These are phyloP conservation scores for Neurospora tetraspora DNA, from an alignment of 495 filamentous ascomycete genomes.

Conservation along the genomic window DNA sequence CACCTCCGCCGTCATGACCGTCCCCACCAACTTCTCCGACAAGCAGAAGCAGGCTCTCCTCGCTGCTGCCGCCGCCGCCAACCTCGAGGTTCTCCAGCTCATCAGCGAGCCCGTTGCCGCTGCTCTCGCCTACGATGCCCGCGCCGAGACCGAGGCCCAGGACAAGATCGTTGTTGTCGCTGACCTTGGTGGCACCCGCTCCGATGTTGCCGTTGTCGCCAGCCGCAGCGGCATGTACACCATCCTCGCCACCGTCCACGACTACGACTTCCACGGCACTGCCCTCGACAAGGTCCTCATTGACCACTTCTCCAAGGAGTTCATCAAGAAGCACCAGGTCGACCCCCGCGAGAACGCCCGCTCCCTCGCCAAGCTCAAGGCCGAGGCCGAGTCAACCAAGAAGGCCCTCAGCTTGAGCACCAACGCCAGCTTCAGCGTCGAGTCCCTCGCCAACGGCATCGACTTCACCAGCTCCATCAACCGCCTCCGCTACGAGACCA, in stretches of 20 bases:
- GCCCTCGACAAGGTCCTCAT: constrained; percentile 82
- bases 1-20: constrained; percentile 83
- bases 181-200: constrained; percentile 86
- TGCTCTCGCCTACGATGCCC: constrained; percentile 83
- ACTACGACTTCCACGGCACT: constrained; percentile 79
- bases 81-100: constrained; percentile 81
- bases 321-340: constrained; percentile 70
- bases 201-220: constrained; percentile 82
- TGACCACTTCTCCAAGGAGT: constrained; percentile 97
- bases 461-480: constrained; percentile 90
- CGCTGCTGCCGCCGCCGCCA: constrained; percentile 68
- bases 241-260: constrained; percentile 84
- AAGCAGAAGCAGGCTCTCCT: constrained; percentile 72
- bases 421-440: constrained; percentile 82
- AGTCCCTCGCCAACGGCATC: constrained; percentile 75
- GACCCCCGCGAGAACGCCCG: constrained; percentile 76
- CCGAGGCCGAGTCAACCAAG: constrained; percentile 83
- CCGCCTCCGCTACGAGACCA: constrained; percentile 84
- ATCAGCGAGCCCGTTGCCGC: constrained; percentile 91
- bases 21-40: constrained; percentile 87
- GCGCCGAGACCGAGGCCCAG: constrained; percentile 57
- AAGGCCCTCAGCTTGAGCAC: constrained; percentile 80
- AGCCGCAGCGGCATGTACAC: constrained; percentile 95
- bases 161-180: constrained; percentile 92
- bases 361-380: constrained; percentile 81